Evolutionary conservation across 495 filamentous ascomycete species (phyloP), one percentile per base, ranked within the genome.

Genomic region (Terfezia boudieri): DNA sequence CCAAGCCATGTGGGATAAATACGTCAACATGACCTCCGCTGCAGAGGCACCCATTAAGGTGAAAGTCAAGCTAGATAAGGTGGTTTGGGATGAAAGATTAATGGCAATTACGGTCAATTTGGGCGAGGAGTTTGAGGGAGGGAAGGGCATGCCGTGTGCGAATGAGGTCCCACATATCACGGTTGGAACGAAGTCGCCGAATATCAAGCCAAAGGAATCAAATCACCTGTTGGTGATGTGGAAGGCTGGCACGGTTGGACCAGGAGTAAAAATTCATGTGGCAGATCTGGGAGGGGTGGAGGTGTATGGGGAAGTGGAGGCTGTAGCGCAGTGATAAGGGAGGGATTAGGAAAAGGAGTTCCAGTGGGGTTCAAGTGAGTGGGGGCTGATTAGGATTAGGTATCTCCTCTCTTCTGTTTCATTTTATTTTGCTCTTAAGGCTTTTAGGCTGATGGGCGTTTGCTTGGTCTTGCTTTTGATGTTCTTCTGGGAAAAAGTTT

Each of bases 171-270:
- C 85, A 14, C 90, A 98, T 66, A 73, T 96, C 50, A 96, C 90
- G 2, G 73, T 95, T 16, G 90, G 90, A 2, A 98, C 90, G 1
- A 75, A 76, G 22, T 68, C 74, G 54, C 68, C 71, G 54, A 60
- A 69, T 8, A 76, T 98, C 58, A 94, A 94, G 69, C 90, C 90
- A 2, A 84, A 82, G 70, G 88, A 98, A 71, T 88, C 87, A 61
- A 96, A 96, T 61, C 80, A 84, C 56, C 63, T 98, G 62, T 67
- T 98, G 53, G 66, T 70, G 56, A 67, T 72, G 48, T 95, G 86
- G 86, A 55, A 77, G 57, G 60, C 73, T 59, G 60, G 66, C 17
- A 78, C 76, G 0, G 26, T 2, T 26, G 26, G 26, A 5, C 2
- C 2, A 73, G 68, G 26, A 73, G 72, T 5, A 67, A 63, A 26